phyloP scores from a whole-genome alignment of 108 stramenopile genomes.

The Cylindrotheca fusiformis region DNA sequence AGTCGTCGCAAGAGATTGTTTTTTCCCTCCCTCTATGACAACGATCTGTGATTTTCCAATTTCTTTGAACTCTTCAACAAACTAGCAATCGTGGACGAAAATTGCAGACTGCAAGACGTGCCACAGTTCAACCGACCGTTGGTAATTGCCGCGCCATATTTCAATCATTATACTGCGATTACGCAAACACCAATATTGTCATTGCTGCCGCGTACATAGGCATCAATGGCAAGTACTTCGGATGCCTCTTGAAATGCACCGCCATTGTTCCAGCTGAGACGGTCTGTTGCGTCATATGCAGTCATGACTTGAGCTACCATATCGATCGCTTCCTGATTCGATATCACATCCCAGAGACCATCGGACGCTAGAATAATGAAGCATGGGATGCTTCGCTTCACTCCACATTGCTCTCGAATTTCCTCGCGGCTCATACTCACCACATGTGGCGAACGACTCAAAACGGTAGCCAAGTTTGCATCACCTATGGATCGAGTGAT shows the following conservation, averaged over 20 bases:
- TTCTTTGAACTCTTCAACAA: no score
- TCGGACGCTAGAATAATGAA: conserved; percentile 92
- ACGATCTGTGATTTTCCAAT: no score
- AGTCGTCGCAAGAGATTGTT: no score
- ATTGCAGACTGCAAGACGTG: no score
- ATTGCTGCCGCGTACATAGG: conserved; percentile 85
- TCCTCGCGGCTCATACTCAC: conserved; percentile 47
- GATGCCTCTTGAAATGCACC: conserved; percentile 80
- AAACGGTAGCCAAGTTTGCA: conserved; percentile 42
- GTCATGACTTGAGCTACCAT: conserved; percentile 49
- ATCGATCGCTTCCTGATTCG: conserved; percentile 86
- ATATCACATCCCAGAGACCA: conserved; percentile 94
- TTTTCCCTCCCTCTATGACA: no score
- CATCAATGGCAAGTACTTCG: conserved; percentile 79
- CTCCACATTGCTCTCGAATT: conserved; percentile 38
- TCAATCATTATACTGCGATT: conserved; percentile 27
- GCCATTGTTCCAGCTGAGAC: conserved; percentile 26
- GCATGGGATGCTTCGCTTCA: conserved; percentile 38
- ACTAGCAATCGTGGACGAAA: no score
- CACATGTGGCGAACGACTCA: conserved; percentile 76
- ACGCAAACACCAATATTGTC: conserved; percentile 97
- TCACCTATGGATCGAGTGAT: conserved; percentile 89
- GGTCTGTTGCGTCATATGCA: conserved; percentile 17
- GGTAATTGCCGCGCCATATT: no score
- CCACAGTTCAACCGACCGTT: no score